Conservation (phyloP, 164 flowering plant species). For the Magnolia kwangsiensis region DNA sequence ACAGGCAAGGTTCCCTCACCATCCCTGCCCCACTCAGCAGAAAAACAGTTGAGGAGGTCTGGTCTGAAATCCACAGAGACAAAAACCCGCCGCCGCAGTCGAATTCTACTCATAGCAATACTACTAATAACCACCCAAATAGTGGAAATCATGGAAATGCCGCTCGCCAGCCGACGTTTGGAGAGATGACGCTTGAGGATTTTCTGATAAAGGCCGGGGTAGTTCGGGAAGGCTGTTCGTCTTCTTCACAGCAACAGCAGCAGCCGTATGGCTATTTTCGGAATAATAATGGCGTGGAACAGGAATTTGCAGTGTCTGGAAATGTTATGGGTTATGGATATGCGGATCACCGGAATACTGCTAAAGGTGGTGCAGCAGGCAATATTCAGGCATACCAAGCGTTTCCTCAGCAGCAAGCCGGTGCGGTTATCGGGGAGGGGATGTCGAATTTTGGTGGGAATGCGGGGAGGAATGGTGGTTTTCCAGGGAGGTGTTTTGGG, state of each 20-base stretch:
- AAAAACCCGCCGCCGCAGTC: constrained; percentile 24
- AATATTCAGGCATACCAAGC: background rate
- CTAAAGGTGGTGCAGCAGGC: constrained; percentile 9
- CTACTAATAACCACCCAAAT: background rate
- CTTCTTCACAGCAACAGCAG: background rate
- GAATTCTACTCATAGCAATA: background rate
- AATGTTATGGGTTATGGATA: background rate
- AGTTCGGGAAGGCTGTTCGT: constrained; percentile 49
- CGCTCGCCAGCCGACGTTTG: constrained; percentile 65
- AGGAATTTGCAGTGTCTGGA: background rate
- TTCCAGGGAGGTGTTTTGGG: constrained; percentile 26
- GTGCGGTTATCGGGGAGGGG: background rate
- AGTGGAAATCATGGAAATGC: constrained; percentile 25
- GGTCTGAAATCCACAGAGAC: constrained; percentile 74
- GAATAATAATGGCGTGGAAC: background rate
- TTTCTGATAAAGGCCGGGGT: constrained; percentile 88
- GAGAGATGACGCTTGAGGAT: constrained; percentile 98
- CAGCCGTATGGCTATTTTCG: background rate
- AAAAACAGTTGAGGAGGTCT: constrained; percentile 92
- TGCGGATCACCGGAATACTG: constrained; percentile 14
- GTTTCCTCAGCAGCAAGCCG: background rate
- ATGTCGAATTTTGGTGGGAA: constrained; percentile 18
- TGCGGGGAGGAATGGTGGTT: constrained; percentile 17
- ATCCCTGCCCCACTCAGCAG: constrained; percentile 58
- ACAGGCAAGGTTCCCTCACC: constrained; percentile 65